Evolutionary conservation across 2,329 filamentous ascomycete genomes (phyloP), one percentile per base, ranked within the genome.

Genomic region (Sporothrix globosa): DNA sequence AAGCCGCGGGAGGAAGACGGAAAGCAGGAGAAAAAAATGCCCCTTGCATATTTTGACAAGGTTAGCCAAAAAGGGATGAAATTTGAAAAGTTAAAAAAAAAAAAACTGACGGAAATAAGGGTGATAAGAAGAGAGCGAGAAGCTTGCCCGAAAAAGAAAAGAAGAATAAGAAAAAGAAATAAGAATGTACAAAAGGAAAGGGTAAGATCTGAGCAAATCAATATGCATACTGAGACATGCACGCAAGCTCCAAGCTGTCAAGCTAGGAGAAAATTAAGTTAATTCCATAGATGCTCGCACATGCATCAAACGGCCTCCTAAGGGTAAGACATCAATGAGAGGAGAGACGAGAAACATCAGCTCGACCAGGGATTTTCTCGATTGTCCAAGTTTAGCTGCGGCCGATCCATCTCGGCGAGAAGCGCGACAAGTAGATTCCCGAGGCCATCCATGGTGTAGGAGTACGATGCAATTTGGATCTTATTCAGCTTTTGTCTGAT

Each of bases 41-140:
- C 24, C 61, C 50, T 34, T 58, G 68, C n/a, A 46, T 41, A 4
- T 48, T 27, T 46, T 65, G 56, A 24, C 34, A 54, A 46, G 48
- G 10, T 34, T 34, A 9, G 34, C 34, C 34, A 34, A 34, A 44
- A 21, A 24, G 34, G 21, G 41, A 7, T 9, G 52, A 30, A 17
- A 10, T 17, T 54, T 3, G 2, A 6, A 7, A 21, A 30, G n/a
- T 19, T 34, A 14, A 48, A 27, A 46, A 27, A n/a, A n/a, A 65
- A 48, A 50, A 48, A 48, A 3, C 11, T 10, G 60, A 63, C 39
- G 60, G 24, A 65, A 50, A 14, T 48, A 10, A 46, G 67, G 6
- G 39, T 61, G 39, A 24, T n/a, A 61, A 17, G n/a, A 11, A 61
- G 54, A 6, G 56, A 63, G 41, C 58, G 58, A 39, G 58, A 63